Base-by-base conservation (phyloP, 164 flowering plant species). In the Stephania cephalantha region DNA sequence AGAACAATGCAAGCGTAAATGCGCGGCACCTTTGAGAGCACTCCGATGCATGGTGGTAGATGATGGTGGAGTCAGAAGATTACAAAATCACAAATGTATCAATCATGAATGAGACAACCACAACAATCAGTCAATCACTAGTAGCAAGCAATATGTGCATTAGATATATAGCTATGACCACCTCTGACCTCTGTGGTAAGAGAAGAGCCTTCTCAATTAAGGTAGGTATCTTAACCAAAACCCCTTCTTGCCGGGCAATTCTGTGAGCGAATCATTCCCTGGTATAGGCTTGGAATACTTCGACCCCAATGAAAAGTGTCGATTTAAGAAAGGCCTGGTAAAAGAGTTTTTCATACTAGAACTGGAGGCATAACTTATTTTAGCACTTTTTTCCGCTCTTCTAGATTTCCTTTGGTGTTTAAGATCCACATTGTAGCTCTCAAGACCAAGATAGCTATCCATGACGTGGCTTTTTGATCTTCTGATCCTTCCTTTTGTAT, bases 241-340 rank as follows among this genome's bases (percentile, higher is more conserved):
- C 9, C 90, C 86, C 75, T 86, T 90, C 75, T 78, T 90, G 76
- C 77, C 76, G 2, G 68, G 29, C 15, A 82, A 2, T 13, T 11
- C 55, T 42, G n/a, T 63, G 15, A 89, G 75, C n/a, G 90, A 80
- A 46, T 88, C 86, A 64, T 79, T 86, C 74, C 81, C 91, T 5
- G 83, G 77, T 18, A 82, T 65, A 46, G 88, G 79, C 72, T 82
- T 85, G 74, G 77, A 71, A 63, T 85, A 77, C 72, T 85, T 90
- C 1, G 88, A 83, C 7, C 97, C 91, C 46, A 92, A 80, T 7
- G 95, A 91, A 74, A 94, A 94, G 66, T 88, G 97, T 20, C 95
- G 84, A 75, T 76, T 89, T 82, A 90, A 85, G 82, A 91, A 92
- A 9, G 94, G 94, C 81, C 79, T 88, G 13, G 80, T 85, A 11